phyloP scores from a whole-genome alignment of 441 rosid species.

The Macaranga tanarius region DNA sequence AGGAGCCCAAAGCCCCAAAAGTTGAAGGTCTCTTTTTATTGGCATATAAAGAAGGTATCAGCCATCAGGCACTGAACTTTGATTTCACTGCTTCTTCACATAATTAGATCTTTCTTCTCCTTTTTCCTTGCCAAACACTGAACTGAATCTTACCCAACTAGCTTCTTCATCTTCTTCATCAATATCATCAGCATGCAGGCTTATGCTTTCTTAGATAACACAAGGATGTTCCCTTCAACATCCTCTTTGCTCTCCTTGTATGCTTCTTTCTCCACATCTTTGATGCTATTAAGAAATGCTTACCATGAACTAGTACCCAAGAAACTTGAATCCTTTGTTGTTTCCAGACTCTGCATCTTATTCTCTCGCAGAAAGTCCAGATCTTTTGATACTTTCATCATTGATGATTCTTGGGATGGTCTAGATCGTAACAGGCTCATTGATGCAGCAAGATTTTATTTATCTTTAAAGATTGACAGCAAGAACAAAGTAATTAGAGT shows the following conservation, averaged over 20 bases:
- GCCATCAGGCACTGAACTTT: too few relatives aligned
- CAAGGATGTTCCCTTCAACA: conserved; percentile 15
- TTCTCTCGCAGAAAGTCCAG: not conserved
- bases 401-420: conserved; percentile 22
- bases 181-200: not conserved
- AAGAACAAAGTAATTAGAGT: conserved; percentile 5
- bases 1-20: too few relatives aligned
- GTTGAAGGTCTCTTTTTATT: too few relatives aligned
- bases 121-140: not conserved
- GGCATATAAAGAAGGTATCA: too few relatives aligned
- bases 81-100: not conserved
- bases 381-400: conserved; percentile 12
- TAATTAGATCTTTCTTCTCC: not conserved
- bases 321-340: not conserved
- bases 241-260: conserved; percentile 14
- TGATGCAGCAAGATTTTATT: conserved; percentile 5
- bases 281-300: conserved; percentile 11
- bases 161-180: too few relatives aligned
- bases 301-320: conserved; percentile 8
- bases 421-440: conserved; percentile 15
- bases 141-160: too few relatives aligned
- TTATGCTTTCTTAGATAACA: not conserved
- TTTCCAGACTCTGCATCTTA: not conserved
- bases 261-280: conserved; percentile 24
- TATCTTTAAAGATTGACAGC: conserved; percentile 13